A percentile compares a stretch with the other conserved stretches of the same genome.
Conservation (phyloP, 176 grass and related monocot species). For the Rhynchospora breviuscula region DNA sequence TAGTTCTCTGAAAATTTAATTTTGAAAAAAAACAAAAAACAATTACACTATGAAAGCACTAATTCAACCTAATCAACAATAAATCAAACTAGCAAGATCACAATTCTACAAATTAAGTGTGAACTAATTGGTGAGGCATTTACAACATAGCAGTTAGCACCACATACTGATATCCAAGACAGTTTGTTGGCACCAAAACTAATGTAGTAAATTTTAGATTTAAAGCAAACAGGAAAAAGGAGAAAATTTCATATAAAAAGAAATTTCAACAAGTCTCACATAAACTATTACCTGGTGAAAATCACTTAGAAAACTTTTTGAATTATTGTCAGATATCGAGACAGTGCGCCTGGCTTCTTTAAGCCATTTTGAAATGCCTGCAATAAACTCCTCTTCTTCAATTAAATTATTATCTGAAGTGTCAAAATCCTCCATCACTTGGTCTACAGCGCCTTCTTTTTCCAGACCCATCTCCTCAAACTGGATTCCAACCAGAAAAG, state of each 20-base stretch:
- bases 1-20: constrained; percentile 57
- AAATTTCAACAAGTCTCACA: not conserved
- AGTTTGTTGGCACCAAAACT: not conserved
- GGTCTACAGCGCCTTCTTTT: constrained; percentile 30
- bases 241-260: not conserved
- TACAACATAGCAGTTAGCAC: not conserved
- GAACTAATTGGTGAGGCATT: not conserved
- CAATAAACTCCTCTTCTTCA: constrained; percentile 58
- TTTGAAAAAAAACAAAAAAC: not conserved
- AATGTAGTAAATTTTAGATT: not conserved
- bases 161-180: not conserved
- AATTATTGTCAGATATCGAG: constrained; percentile 26
- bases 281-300: constrained; percentile 43
- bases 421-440: constrained; percentile 69
- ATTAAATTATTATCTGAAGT: constrained; percentile 37
- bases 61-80: not conserved
- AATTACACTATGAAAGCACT: not conserved
- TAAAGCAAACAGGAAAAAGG: not conserved
- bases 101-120: not conserved
- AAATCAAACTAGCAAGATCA: not conserved
- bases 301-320: constrained; percentile 49
- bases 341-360: constrained; percentile 35
- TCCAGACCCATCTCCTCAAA: constrained; percentile 58
- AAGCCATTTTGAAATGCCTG: constrained; percentile 68
- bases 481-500: constrained; percentile 54